Conservation (phyloP, 148 eudicot species). For the Pharnaceum exiguum region DNA sequence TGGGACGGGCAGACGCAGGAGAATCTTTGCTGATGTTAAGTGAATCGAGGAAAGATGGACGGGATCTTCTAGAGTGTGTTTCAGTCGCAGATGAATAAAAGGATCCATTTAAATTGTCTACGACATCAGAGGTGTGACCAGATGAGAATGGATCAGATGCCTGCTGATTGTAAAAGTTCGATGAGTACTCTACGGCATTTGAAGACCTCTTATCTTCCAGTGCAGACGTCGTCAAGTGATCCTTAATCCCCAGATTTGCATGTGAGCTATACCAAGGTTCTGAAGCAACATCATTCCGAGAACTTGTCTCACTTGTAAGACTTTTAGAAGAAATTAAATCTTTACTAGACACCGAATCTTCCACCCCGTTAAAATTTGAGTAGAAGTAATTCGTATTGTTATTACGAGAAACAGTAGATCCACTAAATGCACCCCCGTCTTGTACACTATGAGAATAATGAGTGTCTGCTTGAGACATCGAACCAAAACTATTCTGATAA, state of each 20-base stretch:
- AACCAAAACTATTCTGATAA: conserved; percentile 17
- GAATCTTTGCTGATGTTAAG: conserved; percentile 52
- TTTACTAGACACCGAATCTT: conserved; percentile 23
- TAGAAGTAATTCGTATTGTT: conserved; percentile 21
- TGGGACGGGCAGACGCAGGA: conserved; percentile 29
- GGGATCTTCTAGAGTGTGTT: conserved; percentile 46
- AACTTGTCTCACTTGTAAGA: conserved; percentile 15
- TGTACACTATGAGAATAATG: conserved; percentile 12
- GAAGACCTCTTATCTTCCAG: conserved; percentile 36
- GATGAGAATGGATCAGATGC: conserved; percentile 36
- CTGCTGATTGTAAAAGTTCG: conserved; percentile 31
- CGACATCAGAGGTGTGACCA: conserved; percentile 30
- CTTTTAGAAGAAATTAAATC: conserved; percentile 19
- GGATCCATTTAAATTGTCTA: conserved; percentile 29
- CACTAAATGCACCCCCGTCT: conserved; percentile 20
- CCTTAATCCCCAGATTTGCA: conserved; percentile 13
- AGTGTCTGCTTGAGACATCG: conserved; percentile 16
- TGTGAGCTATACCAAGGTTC: conserved; percentile 27
- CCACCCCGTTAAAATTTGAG: conserved; percentile 26
- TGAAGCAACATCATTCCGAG: conserved; percentile 25
- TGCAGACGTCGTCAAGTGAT: conserved; percentile 25
- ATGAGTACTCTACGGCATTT: conserved; percentile 23
- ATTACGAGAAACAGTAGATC: conserved; percentile 20
- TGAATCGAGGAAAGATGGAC: conserved; percentile 92
- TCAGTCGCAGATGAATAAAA: conserved; percentile 37